Evolutionary conservation across 2,329 filamentous ascomycete genomes (phyloP).

Genomic region (Zymoseptoria ardabiliae): DNA sequence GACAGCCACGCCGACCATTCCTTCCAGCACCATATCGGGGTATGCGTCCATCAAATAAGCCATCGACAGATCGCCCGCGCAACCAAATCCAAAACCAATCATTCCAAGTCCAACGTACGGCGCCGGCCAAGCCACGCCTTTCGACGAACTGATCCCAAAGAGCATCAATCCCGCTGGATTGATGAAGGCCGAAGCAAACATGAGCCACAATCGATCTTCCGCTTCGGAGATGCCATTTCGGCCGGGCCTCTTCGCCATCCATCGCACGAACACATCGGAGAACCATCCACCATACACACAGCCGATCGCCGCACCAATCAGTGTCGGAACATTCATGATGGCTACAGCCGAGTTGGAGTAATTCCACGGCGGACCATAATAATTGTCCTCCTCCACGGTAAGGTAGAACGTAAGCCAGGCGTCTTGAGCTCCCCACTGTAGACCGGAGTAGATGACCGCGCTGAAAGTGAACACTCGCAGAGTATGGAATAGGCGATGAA

Average conservation of each 20-base stretch:
- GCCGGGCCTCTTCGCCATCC: conserved; percentile 42
- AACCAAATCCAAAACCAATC: conserved; percentile 54
- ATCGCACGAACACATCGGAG: conserved; percentile 49
- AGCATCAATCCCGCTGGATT: conserved; percentile 47
- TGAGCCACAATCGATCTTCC: conserved; percentile 47
- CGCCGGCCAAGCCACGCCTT: conserved; percentile 46
- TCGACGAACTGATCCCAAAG: conserved; percentile 46
- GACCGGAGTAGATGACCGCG: conserved; percentile 49
- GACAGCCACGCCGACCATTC: conserved; percentile 52
- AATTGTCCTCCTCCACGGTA: conserved; percentile 51
- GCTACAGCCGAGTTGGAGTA: conserved; percentile 48
- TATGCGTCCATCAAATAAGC: conserved; percentile 51
- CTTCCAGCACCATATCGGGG: conserved; percentile 51
- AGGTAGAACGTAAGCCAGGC: conserved; percentile 55
- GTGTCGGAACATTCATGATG: conserved; percentile 51
- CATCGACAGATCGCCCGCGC: conserved; percentile 46
- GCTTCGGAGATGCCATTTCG: conserved; percentile 50
- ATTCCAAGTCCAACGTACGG: conserved; percentile 51
- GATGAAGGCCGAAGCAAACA: conserved; percentile 44
- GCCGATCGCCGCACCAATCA: conserved; percentile 49
- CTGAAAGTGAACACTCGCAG: conserved; percentile 52
- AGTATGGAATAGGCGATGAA: conserved; percentile 47
- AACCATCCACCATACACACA: conserved; percentile 53
- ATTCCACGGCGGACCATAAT: conserved; percentile 48
- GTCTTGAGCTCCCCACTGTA: conserved; percentile 55